Conservation (phyloP, 139 green algal genomes). For the Coccomyxa sp. region DNA sequence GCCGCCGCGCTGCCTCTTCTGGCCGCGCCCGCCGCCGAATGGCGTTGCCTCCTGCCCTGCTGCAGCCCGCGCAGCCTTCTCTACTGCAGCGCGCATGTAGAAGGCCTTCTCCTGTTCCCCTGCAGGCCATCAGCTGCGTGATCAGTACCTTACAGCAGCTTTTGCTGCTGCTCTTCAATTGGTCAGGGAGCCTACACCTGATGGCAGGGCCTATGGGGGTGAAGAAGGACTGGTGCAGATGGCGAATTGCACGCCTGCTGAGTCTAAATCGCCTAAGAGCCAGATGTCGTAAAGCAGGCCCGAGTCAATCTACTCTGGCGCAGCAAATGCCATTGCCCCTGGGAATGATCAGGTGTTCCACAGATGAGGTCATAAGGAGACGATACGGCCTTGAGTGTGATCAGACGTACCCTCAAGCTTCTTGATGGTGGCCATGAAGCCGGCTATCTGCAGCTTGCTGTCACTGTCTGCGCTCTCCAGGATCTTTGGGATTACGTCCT, state of each 20-base stretch:
- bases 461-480: not conserved
- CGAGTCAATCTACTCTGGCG: not conserved
- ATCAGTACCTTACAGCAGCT: not conserved
- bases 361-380: not conserved
- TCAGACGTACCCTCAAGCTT: not conserved
- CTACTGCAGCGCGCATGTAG: not conserved
- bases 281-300: not conserved
- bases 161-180: too few relatives aligned
- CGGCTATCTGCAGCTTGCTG: not conserved
- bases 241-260: not conserved
- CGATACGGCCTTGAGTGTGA: not conserved
- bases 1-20: not conserved
- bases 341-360: not conserved
- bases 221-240: not conserved
- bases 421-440: not conserved
- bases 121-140: not conserved
- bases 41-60: not conserved
- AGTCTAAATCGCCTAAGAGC: not conserved
- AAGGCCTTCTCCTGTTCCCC: not conserved
- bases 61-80: not conserved
- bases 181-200: not conserved
- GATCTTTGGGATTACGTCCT: not conserved
- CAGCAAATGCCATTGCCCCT: not conserved
- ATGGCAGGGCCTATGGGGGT: too few relatives aligned
- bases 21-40: not conserved